Conservation (phyloP, 1,284 basidiomycete genomes). For the Rhizoctonia solani region DNA sequence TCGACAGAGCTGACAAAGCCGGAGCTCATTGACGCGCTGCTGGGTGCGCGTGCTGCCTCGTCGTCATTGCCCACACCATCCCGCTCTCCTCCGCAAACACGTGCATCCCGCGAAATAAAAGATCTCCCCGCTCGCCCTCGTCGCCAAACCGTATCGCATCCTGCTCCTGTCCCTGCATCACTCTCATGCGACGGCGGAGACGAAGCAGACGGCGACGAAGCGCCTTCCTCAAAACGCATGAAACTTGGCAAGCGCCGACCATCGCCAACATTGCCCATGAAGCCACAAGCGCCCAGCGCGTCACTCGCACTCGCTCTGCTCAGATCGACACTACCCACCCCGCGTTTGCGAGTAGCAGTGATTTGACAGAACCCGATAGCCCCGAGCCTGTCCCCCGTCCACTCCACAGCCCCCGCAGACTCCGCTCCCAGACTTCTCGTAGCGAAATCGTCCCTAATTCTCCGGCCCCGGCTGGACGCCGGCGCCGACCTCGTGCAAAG, state of each 20-base stretch:
- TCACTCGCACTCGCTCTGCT: conserved; percentile 23
- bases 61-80: conserved; percentile 23
- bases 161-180: conserved; percentile 13
- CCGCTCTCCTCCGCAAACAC: conserved; percentile 24
- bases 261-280: background rate
- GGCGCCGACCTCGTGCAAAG: conserved; percentile 2
- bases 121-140: conserved; percentile 27
- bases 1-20: conserved; percentile 27
- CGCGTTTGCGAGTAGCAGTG: conserved; percentile 22
- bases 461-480: background rate
- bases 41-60: conserved; percentile 21
- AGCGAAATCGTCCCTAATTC: conserved; percentile 19
- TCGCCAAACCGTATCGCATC: conserved; percentile 25
- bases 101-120: conserved; percentile 27
- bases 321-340: conserved; percentile 10
- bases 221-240: conserved; percentile 20
- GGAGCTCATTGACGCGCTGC: conserved; percentile 32
- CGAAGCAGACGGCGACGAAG: conserved; percentile 30
- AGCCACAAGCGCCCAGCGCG: conserved; percentile 6
- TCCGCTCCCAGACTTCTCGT: conserved; percentile 15
- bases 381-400: conserved; percentile 14
- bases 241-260: conserved; percentile 32
- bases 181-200: conserved; percentile 30
- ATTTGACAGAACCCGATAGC: conserved; percentile 26
- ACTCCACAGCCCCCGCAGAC: conserved; percentile 20